Evolutionary conservation across 106 monocot genomes (phyloP), one percentile per base, ranked within the genome.

Genomic region (Triglochin maritima): DNA sequence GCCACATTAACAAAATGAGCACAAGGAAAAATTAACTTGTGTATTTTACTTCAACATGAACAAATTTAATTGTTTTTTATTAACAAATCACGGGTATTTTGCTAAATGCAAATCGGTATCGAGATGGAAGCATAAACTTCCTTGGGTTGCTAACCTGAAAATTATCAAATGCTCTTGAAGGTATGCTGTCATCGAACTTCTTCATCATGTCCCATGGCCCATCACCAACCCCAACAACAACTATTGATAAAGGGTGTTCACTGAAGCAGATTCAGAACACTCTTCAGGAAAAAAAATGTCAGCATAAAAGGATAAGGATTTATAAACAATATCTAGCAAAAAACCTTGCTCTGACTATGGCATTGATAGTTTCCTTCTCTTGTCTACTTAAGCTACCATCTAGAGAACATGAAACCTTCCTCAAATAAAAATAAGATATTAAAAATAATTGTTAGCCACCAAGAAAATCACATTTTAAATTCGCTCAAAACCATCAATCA

Each of bases 111-210:
- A n/a, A 3, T 11, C 54, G 11, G 17, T 2, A 44, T 44, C 4
- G 51, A n/a, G n/a, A n/a, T n/a, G 16, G 15, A 9, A 4, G n/a
- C 8, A 42, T 45, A 42, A 3, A 57, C 17, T 11, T 45, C 76
- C 3, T 6, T n/a, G 48, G 6, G 7, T n/a, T n/a, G n/a, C n/a
- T 52, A 70, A 82, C 87, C 84, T 88, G 84, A 70, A 88, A 88
- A 62, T 84, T 88, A 9, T 54, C 53, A 54, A 54, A 54, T 54
- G 9, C 53, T 9, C 53, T 6, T 7, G 53, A 54, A 54, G 53
- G 53, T 6, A 54, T 54, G 9, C 9, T 54, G 9, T 54, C 53
- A 54, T 54, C 53, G 9, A 54, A 54, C 53, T 54, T 9, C 53
- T 54, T 54, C 53, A 54, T 54, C 53, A 54, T 54, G 53, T n/a